Conservation (phyloP, 1,284 basidiomycete species). For the Xerocomus minutiporus region DNA sequence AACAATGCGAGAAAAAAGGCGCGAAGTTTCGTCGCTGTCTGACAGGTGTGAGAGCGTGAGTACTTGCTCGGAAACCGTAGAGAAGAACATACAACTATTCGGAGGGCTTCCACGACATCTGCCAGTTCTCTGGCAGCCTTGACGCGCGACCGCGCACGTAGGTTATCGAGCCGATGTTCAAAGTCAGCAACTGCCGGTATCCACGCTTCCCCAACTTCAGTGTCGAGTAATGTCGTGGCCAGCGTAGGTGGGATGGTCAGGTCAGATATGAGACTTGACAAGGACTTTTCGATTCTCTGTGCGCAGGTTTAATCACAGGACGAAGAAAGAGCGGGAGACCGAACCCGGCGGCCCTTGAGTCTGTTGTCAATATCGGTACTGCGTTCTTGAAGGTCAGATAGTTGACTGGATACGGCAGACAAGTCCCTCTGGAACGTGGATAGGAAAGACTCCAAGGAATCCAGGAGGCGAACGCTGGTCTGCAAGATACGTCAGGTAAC, state of each 20-base stretch:
- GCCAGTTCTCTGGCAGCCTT: conserved; percentile 81
- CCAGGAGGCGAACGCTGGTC: conserved; percentile 74
- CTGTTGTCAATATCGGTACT: conserved; percentile 87
- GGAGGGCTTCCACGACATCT: conserved; percentile 79
- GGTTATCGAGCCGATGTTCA: conserved; percentile 67
- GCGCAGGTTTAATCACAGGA: conserved; percentile 6
- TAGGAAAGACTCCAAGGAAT: conserved; percentile 84
- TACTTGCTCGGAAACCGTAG: not conserved
- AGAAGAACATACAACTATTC: conserved; percentile 65
- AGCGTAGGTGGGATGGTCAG: conserved; percentile 82
- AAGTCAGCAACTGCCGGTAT: conserved; percentile 75
- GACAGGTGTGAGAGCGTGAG: conserved; percentile 3
- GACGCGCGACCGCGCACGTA: conserved; percentile 70
- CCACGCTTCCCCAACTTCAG: conserved; percentile 81
- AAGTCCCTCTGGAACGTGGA: conserved; percentile 95
- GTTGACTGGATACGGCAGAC: conserved; percentile 90
- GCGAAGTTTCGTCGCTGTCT: conserved; percentile 89
- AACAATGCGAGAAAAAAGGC: conserved; percentile 81
- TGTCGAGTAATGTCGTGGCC: conserved; percentile 79
- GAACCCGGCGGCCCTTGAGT: conserved; percentile 77
- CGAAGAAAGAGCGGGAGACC: conserved; percentile 22
- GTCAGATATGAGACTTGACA: conserved; percentile 76
- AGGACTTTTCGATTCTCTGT: conserved; percentile 83
- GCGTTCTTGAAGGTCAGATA: conserved; percentile 86
- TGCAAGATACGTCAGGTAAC: conserved; percentile 29